These are phyloP conservation scores for Fraxinus dipetala DNA, from an alignment of 305 asterid species.

Conservation along the genomic window DNA sequence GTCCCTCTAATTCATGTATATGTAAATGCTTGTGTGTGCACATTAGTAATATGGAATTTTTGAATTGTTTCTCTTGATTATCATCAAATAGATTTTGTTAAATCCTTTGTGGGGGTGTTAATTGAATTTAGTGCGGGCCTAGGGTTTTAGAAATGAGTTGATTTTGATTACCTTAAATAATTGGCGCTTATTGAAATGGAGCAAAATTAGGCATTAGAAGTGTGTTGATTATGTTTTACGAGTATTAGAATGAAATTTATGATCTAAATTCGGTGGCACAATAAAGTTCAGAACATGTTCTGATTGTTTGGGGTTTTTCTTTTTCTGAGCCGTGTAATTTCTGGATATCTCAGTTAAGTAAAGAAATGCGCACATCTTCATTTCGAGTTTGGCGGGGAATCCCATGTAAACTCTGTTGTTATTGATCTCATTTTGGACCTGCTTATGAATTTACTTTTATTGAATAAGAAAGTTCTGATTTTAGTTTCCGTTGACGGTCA, in stretches of 20 bases:
- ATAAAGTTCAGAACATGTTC: neutral
- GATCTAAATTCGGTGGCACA: neutral
- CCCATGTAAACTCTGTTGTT: neutral
- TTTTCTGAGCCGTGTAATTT: neutral
- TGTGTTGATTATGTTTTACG: slow-evolving; percentile 9
- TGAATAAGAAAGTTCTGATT: slow-evolving; percentile 4
- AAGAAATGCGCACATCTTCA: neutral
- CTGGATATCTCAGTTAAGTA: neutral
- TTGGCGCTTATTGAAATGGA: neutral
- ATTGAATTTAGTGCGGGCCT: slow-evolving; percentile 2
- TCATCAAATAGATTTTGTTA: neutral
- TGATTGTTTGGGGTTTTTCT: neutral
- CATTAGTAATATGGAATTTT: neutral
- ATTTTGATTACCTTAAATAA: neutral
- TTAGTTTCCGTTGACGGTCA: neutral
- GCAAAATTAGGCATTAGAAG: neutral
- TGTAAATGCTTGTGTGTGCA: neutral
- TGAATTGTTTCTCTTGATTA: neutral
- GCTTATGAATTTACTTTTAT: neutral
- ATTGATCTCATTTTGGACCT: neutral
- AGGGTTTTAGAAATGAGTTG: slow-evolving; percentile 10
- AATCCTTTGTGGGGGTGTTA: neutral
- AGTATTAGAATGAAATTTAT: slow-evolving; percentile 2
- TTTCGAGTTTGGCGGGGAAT: slow-evolving; percentile 2
- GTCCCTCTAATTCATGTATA: neutral